Base-by-base conservation (phyloP, 305 asterid genomes). In the Fraxinus baroniana region DNA sequence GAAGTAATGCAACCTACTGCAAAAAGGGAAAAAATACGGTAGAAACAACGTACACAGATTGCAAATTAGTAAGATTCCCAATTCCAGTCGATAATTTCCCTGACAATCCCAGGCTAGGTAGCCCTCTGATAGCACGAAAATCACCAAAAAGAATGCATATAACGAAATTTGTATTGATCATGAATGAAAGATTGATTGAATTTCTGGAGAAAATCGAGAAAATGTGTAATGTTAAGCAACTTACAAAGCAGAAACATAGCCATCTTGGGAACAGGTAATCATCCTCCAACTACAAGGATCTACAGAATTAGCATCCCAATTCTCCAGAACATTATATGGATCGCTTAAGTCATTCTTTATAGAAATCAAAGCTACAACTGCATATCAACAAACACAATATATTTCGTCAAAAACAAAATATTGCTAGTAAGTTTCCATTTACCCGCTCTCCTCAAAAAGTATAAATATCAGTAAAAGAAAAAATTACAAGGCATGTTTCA, bases 221-320 rank as follows among this genome's bases (percentile, higher is more conserved):
- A 32, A 73, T 7, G 22, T 77, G 10, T 13, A 73, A 3, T 46
- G 71, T 0, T 22, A 7, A 18, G 80, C 79, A 76, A 87, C 99
- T 96, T 89, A 96, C 99, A 94, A 82, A 79, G 90, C 88, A 84
- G 97, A 94, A 79, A 96, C 99, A 89, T 89, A 89, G 79, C 97
- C 97, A 86, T 93, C 98, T 78, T 49, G 15, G 32, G 93, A 85
- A 82, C 99, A 96, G 74, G 97, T 91, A 70, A 96, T 87, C 98
- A 94, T 93, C 86, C 98, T 92, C 99, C 99, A 96, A 87, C 98
- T 89, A 88, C 99, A 96, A 81, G 99, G 99, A 87, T 96, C 99
- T 83, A 96, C 98, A 39, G 98, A 95, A 89, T 86, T 93, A 52
- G 86, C 86, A 88, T 96, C 98, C 99, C 99, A 96, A 80, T 86